Conservation (phyloP, 2,329 filamentous ascomycete genomes). For the Alternaria rosae region DNA sequence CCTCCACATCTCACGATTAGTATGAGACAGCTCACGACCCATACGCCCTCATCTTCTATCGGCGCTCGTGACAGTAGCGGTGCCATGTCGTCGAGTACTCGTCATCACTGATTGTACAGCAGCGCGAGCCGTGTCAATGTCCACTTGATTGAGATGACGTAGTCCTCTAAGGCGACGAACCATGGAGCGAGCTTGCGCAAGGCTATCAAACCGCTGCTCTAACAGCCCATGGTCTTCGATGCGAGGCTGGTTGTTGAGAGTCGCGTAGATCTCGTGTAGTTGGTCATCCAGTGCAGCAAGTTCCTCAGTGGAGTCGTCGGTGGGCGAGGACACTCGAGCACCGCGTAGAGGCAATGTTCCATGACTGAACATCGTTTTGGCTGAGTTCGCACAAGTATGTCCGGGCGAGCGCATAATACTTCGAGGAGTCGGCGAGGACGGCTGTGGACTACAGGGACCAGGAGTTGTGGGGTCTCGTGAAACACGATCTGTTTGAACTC, state of each 20-base stretch:
- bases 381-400: background rate
- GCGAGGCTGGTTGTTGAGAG: background rate
- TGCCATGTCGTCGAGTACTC: background rate
- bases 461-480: background rate
- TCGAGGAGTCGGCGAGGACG: background rate
- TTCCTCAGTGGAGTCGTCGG: background rate
- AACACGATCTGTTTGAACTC: background rate
- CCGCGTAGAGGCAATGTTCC: background rate
- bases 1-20: background rate
- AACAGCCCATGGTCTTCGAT: background rate
- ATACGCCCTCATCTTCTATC: background rate
- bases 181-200: background rate
- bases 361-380: background rate
- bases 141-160: background rate
- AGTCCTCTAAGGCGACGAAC: background rate
- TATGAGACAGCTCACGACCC: background rate
- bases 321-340: background rate
- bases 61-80: background rate
- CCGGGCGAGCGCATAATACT: background rate
- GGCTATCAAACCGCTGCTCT: background rate
- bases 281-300: background rate
- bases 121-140: background rate
- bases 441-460: background rate
- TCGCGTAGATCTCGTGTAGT: background rate
- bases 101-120: background rate